A percentile compares a stretch with the other conserved stretches of the same genome.
phyloP scores from a whole-genome alignment of 1,284 basidiomycete species.

The Marasmius oreades region DNA sequence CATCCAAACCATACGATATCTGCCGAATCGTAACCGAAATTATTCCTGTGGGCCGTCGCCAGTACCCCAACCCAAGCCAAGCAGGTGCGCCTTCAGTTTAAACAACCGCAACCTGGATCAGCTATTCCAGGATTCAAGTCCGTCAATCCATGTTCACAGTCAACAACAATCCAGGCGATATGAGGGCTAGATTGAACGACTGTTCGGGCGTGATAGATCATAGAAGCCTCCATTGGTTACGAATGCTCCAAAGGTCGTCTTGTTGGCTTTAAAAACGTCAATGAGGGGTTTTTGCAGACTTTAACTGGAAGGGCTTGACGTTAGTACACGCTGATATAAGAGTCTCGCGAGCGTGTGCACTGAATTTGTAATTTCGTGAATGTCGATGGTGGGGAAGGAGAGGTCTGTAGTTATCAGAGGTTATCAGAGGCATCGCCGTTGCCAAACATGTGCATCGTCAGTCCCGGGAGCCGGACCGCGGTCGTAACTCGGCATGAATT shows the following conservation, averaged over 20 bases:
- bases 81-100: slow-evolving; percentile 42
- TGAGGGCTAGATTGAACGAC: slow-evolving; percentile 52
- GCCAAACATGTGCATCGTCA: too few relatives aligned
- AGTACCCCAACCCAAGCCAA: slow-evolving; percentile 60
- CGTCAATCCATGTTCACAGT: slow-evolving; percentile 64
- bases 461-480: too few relatives aligned
- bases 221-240: slow-evolving; percentile 55
- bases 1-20: slow-evolving; percentile 66
- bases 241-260: slow-evolving; percentile 68
- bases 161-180: slow-evolving; percentile 59
- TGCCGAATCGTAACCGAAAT: slow-evolving; percentile 60
- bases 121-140: slow-evolving; percentile 50
- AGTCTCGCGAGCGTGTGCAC: too few relatives aligned
- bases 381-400: too few relatives aligned
- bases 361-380: too few relatives aligned
- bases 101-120: slow-evolving; percentile 51
- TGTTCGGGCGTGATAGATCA: slow-evolving; percentile 50
- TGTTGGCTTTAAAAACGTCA: slow-evolving; percentile 43
- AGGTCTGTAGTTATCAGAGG: too few relatives aligned
- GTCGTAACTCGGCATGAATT: too few relatives aligned
- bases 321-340: too few relatives aligned
- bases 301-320: too few relatives aligned
- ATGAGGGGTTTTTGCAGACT: slow-evolving; percentile 50
- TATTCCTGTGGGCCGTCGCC: slow-evolving; percentile 51
- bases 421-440: too few relatives aligned